These are phyloP conservation scores for Lobosporangium transversale DNA, from an alignment of 192 early-diverging fungal species.

Conservation along the genomic window DNA sequence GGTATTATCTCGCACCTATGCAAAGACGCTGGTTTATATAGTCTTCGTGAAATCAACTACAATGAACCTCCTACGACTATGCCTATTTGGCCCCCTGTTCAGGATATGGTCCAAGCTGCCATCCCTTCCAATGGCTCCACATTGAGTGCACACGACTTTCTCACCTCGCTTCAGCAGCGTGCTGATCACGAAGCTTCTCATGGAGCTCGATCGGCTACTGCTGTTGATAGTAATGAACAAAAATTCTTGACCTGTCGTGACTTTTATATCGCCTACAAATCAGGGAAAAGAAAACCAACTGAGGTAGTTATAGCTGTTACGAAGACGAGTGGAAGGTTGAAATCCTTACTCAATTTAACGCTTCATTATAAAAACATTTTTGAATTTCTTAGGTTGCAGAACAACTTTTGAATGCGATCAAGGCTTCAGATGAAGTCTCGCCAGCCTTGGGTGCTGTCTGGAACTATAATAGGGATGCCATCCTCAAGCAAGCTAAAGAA, in stretches of 20 bases:
- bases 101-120: constrained; percentile 17
- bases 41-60: constrained; percentile 39
- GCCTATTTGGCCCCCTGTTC: constrained; percentile 40
- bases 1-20: constrained; percentile 30
- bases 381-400: constrained; percentile 40
- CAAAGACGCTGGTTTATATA: constrained; percentile 33
- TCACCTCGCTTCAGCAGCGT: constrained; percentile 2
- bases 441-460: constrained; percentile 47
- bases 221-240: neutral
- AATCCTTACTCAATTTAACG: neutral
- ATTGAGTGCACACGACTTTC: constrained; percentile 1
- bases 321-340: neutral
- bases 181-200: constrained; percentile 12
- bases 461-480: constrained; percentile 44
- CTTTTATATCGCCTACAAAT: constrained; percentile 56
- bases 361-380: neutral
- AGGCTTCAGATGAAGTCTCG: constrained; percentile 20
- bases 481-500: constrained; percentile 61
- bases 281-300: constrained; percentile 36
- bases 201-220: neutral
- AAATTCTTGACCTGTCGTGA: constrained; percentile 53
- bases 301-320: constrained; percentile 19
- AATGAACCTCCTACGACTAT: constrained; percentile 44
- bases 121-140: neutral
- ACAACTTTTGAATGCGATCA: constrained; percentile 24